phyloP scores from a whole-genome alignment of 2,329 filamentous ascomycete genomes.

The Botryotinia calthae region DNA sequence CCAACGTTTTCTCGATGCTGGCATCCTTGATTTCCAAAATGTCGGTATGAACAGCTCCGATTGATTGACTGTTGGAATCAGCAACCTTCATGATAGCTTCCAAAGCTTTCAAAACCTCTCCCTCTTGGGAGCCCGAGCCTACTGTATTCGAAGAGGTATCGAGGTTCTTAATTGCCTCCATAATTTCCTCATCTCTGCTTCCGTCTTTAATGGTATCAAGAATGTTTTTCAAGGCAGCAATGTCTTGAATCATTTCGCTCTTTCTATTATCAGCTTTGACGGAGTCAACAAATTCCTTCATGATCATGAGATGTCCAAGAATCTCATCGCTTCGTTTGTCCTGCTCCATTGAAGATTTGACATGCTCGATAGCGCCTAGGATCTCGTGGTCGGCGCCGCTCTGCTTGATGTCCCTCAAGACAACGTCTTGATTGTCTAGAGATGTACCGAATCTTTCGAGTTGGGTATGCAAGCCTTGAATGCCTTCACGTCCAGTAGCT shows the following conservation, averaged over 20 bases:
- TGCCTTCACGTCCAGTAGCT: constrained; percentile 9
- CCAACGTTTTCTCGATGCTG: neutral
- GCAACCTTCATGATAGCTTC: constrained; percentile 9
- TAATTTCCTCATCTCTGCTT: constrained; percentile 14
- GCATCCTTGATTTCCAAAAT: constrained; percentile 17
- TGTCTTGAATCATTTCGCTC: neutral
- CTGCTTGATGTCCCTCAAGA: neutral
- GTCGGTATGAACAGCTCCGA: constrained; percentile 9
- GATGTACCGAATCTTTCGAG: constrained; percentile 6
- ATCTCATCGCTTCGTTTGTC: constrained; percentile 6
- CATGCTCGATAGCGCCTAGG: neutral
- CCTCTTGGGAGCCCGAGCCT: neutral
- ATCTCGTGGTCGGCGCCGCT: neutral
- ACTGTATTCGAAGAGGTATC: neutral
- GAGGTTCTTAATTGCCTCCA: constrained; percentile 17
- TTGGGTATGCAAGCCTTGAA: constrained; percentile 1
- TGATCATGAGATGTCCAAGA: neutral
- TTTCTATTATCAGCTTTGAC: neutral
- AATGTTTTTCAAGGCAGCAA: constrained; percentile 5
- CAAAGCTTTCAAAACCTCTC: neutral
- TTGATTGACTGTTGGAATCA: constrained; percentile 4
- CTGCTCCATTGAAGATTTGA: constrained; percentile 1
- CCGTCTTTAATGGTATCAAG: constrained; percentile 4
- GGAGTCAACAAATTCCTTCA: constrained; percentile 4
- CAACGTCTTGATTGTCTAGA: constrained; percentile 10